Percentiles rank a stretch among this genome's conserved stretches.
Conservation (phyloP, 208 protist genomes). For the Acanthamoeba lugdunensis region DNA sequence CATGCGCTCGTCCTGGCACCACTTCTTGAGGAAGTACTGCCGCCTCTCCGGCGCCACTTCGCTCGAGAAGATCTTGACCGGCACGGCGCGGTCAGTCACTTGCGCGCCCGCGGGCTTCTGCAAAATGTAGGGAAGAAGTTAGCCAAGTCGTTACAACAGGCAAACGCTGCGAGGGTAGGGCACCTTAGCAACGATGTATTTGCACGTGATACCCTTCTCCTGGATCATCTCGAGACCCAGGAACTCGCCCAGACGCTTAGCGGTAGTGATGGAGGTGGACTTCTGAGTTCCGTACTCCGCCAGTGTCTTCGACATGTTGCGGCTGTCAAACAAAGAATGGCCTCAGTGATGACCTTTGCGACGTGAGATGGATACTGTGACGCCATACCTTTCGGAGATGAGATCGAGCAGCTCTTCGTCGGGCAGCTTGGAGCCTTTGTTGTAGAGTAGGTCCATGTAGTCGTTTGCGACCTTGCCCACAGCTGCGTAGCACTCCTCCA, state of each 20-base stretch:
- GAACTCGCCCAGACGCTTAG: constrained; percentile 96
- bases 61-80: constrained; percentile 96
- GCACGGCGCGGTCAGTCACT: constrained; percentile 97
- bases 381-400: constrained; percentile 93
- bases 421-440: constrained; percentile 88
- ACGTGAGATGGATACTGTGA: not conserved
- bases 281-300: constrained; percentile 98
- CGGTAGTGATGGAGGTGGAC: constrained; percentile 97
- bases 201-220: constrained; percentile 95
- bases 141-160: not conserved
- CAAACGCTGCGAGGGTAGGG: not conserved
- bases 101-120: constrained; percentile 92
- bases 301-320: constrained; percentile 95
- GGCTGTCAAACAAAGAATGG: constrained; percentile 61
- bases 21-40: constrained; percentile 94
- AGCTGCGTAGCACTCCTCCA: constrained; percentile 95
- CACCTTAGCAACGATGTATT: constrained; percentile 96
- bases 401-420: constrained; percentile 96
- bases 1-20: constrained; percentile 88
- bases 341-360: not conserved
- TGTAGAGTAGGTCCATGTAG: constrained; percentile 96
- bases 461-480: constrained; percentile 95
- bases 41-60: constrained; percentile 89
- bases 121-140: not conserved
- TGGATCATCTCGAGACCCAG: constrained; percentile 97